These are phyloP conservation scores for Cutaneotrichosporon spelunceum DNA, from an alignment of 1,284 basidiomycete species.

Conservation along the genomic window DNA sequence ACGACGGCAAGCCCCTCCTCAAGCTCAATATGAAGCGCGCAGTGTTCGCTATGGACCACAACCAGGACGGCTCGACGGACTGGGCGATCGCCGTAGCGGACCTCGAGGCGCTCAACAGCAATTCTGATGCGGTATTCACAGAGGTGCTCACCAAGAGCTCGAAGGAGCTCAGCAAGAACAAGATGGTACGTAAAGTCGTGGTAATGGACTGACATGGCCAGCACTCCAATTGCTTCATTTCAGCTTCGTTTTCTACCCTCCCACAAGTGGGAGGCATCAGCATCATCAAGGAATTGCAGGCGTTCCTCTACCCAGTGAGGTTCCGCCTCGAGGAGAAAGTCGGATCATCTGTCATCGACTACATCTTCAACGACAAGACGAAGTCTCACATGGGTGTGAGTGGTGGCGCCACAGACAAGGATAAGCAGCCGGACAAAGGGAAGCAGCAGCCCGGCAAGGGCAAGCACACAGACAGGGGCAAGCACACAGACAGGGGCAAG, in stretches of 20 bases:
- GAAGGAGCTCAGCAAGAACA: constrained; percentile 52
- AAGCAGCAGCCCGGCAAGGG: not conserved
- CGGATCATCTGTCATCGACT: constrained; percentile 80
- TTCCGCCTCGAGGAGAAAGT: constrained; percentile 81
- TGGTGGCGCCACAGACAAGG: constrained; percentile 1
- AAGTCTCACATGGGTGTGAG: constrained; percentile 6
- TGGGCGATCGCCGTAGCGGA: constrained; percentile 75
- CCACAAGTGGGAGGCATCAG: constrained; percentile 90
- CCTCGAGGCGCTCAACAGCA: constrained; percentile 79
- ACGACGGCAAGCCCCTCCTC: constrained; percentile 70
- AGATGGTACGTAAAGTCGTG: constrained; percentile 32
- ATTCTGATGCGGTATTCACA: constrained; percentile 76
- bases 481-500: not conserved
- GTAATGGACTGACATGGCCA: constrained; percentile 8
- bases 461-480: not conserved
- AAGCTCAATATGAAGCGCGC: constrained; percentile 80
- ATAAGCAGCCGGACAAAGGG: not conserved
- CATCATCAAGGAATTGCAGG: constrained; percentile 78
- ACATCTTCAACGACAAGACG: constrained; percentile 60
- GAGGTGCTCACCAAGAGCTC: constrained; percentile 76
- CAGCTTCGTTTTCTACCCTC: constrained; percentile 64
- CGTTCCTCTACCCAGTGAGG: constrained; percentile 80
- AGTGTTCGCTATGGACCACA: constrained; percentile 78
- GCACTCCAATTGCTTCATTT: constrained; percentile 21
- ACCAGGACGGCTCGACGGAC: constrained; percentile 82